A percentile compares a stretch with the other conserved stretches of the same genome.
Evolutionary conservation across 2,329 filamentous ascomycete species (phyloP).

Genomic region (Talaromyces sp.): DNA sequence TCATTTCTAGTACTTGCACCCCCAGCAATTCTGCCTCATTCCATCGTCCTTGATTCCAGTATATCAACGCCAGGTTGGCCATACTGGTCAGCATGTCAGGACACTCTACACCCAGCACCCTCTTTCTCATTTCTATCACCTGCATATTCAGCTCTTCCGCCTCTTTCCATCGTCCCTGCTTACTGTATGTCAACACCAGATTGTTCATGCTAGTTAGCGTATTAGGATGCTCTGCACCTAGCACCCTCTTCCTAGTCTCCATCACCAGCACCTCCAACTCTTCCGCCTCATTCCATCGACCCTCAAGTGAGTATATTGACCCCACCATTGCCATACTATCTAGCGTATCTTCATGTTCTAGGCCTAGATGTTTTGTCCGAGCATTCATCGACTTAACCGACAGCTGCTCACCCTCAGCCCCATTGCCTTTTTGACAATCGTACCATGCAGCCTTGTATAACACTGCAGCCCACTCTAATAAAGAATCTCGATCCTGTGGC

Average conservation of each 20-base stretch:
- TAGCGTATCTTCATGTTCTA: constrained; percentile 12
- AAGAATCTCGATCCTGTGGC: background rate
- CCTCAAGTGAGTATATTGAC: background rate
- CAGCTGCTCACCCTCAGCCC: constrained; percentile 26
- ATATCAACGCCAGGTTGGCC: background rate
- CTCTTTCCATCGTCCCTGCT: background rate
- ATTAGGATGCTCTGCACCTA: too few species aligned
- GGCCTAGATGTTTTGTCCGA: constrained; percentile 19
- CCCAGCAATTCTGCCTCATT: background rate
- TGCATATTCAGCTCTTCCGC: background rate
- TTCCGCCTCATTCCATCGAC: background rate
- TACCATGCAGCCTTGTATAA: constrained; percentile 4
- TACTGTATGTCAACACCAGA: background rate
- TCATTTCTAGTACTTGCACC: background rate
- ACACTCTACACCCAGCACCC: too few species aligned
- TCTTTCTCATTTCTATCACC: background rate
- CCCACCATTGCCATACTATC: background rate
- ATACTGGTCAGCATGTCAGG: too few species aligned
- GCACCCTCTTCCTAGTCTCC: background rate
- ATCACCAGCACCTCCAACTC: too few species aligned
- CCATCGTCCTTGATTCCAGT: background rate
- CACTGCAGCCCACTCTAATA: constrained; percentile 3
- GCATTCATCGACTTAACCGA: constrained; percentile 16
- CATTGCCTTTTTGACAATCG: background rate
- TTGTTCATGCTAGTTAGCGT: too few species aligned